These are phyloP conservation scores for Arctium lappa DNA, from an alignment of 129 eudicot species.

Conservation along the genomic window DNA sequence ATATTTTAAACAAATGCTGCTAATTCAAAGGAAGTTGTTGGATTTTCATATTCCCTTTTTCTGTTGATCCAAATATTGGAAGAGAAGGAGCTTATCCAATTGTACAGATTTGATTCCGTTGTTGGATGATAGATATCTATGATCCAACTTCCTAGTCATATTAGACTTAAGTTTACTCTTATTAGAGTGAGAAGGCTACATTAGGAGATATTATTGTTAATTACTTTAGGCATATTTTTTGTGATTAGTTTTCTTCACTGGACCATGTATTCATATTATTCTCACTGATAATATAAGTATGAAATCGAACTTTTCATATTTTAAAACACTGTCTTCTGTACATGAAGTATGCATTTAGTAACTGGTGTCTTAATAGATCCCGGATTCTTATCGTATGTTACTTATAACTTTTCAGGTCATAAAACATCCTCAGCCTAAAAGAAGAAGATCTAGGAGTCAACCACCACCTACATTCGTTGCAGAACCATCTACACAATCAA, in stretches of 20 bases:
- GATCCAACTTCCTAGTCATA: too few species aligned
- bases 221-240: too few species aligned
- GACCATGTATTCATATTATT: neutral
- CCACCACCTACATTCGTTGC: constrained; percentile 88
- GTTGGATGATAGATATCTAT: too few species aligned
- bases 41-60: too few species aligned
- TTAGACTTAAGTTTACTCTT: too few species aligned
- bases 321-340: neutral
- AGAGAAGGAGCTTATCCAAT: too few species aligned
- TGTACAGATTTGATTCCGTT: too few species aligned
- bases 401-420: constrained; percentile 49
- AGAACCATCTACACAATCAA: constrained; percentile 83
- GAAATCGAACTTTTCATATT: neutral
- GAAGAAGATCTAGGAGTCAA: constrained; percentile 63
- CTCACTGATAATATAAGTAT: neutral
- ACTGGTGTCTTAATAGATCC: neutral
- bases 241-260: neutral
- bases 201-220: too few species aligned
- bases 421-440: constrained; percentile 64
- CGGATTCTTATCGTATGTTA: neutral
- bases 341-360: neutral
- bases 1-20: too few species aligned
- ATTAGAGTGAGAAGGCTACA: too few species aligned
- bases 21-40: too few species aligned
- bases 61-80: too few species aligned